phyloP scores from a whole-genome alignment of 2,329 filamentous ascomycete genomes.

The Fusarium longipes region DNA sequence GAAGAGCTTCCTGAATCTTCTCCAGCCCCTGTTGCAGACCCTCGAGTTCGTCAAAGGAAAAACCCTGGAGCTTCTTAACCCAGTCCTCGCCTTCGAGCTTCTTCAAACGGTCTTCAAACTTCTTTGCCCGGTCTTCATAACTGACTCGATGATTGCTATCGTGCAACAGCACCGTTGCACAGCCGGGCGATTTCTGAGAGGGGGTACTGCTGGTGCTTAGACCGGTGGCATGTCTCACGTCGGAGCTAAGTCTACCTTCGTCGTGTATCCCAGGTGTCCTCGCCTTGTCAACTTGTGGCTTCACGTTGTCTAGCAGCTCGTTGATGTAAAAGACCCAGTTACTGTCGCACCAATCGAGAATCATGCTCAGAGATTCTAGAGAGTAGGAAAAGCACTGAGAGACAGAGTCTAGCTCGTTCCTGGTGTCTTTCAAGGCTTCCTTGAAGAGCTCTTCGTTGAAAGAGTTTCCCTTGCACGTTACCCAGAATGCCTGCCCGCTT shows the following conservation, averaged over 20 bases:
- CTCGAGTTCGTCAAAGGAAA: slow-evolving; percentile 17
- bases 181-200: not conserved
- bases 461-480: slow-evolving; percentile 27
- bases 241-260: not conserved
- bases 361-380: slow-evolving; percentile 3
- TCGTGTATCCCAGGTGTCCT: slow-evolving; percentile 7
- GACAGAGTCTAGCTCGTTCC: not conserved
- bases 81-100: not conserved
- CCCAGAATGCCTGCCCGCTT: slow-evolving; percentile 9
- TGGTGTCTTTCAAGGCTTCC: not conserved
- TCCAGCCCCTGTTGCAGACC: slow-evolving; percentile 11
- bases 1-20: slow-evolving; percentile 17
- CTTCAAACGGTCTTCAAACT: not conserved
- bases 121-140: not conserved
- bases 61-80: not conserved
- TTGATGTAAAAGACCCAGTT: slow-evolving; percentile 35
- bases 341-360: slow-evolving; percentile 33
- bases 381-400: not conserved
- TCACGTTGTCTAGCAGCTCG: slow-evolving; percentile 4
- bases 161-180: not conserved
- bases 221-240: not conserved
- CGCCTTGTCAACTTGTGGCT: not conserved
- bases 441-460: slow-evolving; percentile 1
- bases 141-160: not conserved
- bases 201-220: not conserved